A percentile compares a stretch with the other conserved stretches of the same genome.
Conservation (phyloP, 306 rosid genomes). For the Cajanus cajan region DNA sequence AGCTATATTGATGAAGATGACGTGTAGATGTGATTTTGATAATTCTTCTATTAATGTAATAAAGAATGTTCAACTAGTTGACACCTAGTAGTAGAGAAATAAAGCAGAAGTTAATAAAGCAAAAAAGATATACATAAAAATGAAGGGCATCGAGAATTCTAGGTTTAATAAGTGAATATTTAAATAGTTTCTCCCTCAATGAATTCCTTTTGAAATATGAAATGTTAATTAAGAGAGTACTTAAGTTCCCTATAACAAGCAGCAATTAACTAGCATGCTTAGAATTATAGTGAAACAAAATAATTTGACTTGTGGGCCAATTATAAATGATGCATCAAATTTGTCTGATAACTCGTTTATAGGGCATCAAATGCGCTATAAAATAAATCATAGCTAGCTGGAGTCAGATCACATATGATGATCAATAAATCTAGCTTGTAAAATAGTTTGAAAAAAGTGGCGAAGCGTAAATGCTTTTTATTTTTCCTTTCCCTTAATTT, state of each 20-base stretch:
- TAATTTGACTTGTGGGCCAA: constrained; percentile 29
- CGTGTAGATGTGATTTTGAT: background rate
- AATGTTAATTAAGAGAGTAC: background rate
- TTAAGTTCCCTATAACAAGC: background rate
- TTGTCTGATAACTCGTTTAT: background rate
- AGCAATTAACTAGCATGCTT: background rate
- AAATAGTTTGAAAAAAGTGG: background rate
- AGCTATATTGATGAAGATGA: background rate
- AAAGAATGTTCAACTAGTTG: background rate
- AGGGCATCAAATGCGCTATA: constrained; percentile 26
- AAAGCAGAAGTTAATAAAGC: background rate
- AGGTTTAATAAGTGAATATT: background rate
- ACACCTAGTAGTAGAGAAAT: background rate
- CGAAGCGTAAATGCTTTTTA: background rate
- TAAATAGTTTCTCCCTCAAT: background rate
- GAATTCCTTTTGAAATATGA: background rate
- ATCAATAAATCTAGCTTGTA: background rate
- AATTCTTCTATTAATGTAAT: background rate
- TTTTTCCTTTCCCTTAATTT: no score
- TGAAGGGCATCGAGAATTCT: background rate
- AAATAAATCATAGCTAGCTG: constrained; percentile 8
- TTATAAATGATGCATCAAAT: background rate
- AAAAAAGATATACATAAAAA: background rate
- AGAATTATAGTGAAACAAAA: constrained; percentile 9
- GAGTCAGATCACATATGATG: background rate